Conservation (phyloP, 2,329 filamentous ascomycete genomes). For the Xylariaceae sp. region DNA sequence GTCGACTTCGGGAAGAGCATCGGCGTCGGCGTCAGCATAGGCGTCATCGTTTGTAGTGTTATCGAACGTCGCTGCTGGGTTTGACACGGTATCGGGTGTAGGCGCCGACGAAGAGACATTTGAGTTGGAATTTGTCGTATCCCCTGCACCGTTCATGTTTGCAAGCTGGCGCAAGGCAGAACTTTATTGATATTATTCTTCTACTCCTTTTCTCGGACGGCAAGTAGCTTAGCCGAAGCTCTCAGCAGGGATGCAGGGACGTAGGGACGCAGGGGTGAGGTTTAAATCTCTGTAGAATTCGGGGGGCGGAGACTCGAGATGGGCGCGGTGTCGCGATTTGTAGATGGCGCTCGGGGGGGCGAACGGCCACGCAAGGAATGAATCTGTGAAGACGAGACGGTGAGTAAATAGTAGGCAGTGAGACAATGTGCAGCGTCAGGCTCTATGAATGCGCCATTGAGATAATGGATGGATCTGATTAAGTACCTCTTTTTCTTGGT, state of each 20-base stretch:
- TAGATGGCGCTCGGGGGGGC: background rate
- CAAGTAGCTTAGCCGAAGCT: background rate
- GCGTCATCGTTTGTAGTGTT: constrained; percentile 1
- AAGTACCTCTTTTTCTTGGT: background rate
- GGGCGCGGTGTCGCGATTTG: background rate
- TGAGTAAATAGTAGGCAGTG: constrained; percentile 1
- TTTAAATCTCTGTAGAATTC: background rate
- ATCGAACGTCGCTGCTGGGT: constrained; percentile 6
- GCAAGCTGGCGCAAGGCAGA: constrained; percentile 2
- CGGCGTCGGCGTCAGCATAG: background rate
- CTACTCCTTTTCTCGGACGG: background rate
- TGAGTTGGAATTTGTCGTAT: constrained; percentile 16
- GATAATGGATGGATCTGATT: constrained; percentile 2
- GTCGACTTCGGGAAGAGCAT: background rate
- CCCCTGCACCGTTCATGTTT: constrained; percentile 28
- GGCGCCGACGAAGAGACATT: constrained; percentile 2
- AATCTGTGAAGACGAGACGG: background rate
- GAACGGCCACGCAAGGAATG: background rate
- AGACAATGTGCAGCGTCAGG: background rate
- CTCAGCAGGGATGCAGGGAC: background rate
- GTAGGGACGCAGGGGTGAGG: background rate
- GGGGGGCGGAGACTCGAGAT: background rate
- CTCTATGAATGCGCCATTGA: constrained; percentile 7
- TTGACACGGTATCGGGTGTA: constrained; percentile 4
- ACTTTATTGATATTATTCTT: background rate